These are phyloP conservation scores for Kingdonia uniflora DNA, from an alignment of 164 flowering plant species.

Conservation along the genomic window DNA sequence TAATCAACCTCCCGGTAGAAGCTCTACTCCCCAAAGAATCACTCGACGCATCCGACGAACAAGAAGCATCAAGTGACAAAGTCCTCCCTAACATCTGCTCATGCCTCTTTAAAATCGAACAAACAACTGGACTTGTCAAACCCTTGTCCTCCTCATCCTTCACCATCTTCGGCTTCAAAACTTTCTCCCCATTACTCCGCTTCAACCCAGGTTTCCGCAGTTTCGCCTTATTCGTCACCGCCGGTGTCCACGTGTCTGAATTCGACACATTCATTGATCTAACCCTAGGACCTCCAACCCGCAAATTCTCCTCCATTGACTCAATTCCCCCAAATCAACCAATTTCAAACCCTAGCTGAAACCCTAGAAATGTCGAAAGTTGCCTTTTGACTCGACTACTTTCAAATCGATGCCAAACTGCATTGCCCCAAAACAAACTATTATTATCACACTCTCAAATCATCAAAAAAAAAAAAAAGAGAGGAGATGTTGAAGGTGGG, in stretches of 20 bases:
- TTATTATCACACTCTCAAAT: too few relatives aligned
- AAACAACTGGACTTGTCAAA: slow-evolving; percentile 13
- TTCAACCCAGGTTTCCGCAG: slow-evolving; percentile 35
- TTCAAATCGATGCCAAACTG: too few relatives aligned
- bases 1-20: slow-evolving; percentile 42
- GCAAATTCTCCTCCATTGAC: slow-evolving; percentile 14
- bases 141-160: slow-evolving; percentile 18
- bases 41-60: slow-evolving; percentile 60
- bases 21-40: slow-evolving; percentile 52
- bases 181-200: slow-evolving; percentile 30
- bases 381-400: too few relatives aligned
- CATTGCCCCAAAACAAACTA: too few relatives aligned
- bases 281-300: slow-evolving; percentile 57
- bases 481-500: not conserved
- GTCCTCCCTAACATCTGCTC: slow-evolving; percentile 16
- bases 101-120: slow-evolving; percentile 32
- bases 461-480: too few relatives aligned
- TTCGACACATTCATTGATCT: slow-evolving; percentile 59
- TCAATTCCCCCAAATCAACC: slow-evolving; percentile 6
- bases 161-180: slow-evolving; percentile 16
- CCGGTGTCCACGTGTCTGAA: slow-evolving; percentile 44
- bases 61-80: slow-evolving; percentile 50
- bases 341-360: slow-evolving; percentile 1
- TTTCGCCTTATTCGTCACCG: slow-evolving; percentile 38
- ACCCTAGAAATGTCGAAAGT: too few relatives aligned